Evolutionary conservation across 768 basidiomycete genomes (phyloP).

Genomic region (Inosperma sp.): DNA sequence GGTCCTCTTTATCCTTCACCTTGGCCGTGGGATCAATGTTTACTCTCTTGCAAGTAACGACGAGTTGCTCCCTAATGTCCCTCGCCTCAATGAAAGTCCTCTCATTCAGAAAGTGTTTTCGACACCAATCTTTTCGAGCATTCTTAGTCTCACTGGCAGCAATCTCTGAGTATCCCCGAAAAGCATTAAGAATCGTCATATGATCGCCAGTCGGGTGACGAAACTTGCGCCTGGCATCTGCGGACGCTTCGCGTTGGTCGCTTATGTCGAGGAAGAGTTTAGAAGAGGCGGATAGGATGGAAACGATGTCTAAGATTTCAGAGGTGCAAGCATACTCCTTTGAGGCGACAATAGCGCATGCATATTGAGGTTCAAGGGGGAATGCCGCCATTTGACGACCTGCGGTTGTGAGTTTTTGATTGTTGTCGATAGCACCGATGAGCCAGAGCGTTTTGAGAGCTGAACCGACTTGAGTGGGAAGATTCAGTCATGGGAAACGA

Average conservation of each 20-base stretch:
- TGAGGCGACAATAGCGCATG: slow-evolving; percentile 78
- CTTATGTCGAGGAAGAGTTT: slow-evolving; percentile 75
- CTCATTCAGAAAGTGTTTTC: slow-evolving; percentile 76
- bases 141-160: slow-evolving; percentile 40
- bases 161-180: slow-evolving; percentile 77
- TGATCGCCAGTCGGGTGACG: slow-evolving; percentile 86
- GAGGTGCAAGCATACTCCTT: slow-evolving; percentile 63
- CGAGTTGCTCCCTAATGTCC: slow-evolving; percentile 77
- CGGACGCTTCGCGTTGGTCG: slow-evolving; percentile 68
- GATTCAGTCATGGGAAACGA: not conserved
- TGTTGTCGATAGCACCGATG: slow-evolving; percentile 70
- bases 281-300: slow-evolving; percentile 76
- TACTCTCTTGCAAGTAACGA: slow-evolving; percentile 54
- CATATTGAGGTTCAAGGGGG: slow-evolving; percentile 83
- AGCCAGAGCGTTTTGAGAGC: slow-evolving; percentile 72
- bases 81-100: slow-evolving; percentile 73
- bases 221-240: slow-evolving; percentile 72
- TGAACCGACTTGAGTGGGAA: slow-evolving; percentile 42
- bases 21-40: slow-evolving; percentile 56
- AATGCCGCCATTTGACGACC: slow-evolving; percentile 87
- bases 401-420: slow-evolving; percentile 59
- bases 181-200: slow-evolving; percentile 80
- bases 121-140: slow-evolving; percentile 72
- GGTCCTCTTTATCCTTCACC: slow-evolving; percentile 55
- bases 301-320: slow-evolving; percentile 82